These are phyloP conservation scores for Fonsecaea multimorphosa DNA, from an alignment of 2,329 filamentous ascomycete species.

Conservation along the genomic window DNA sequence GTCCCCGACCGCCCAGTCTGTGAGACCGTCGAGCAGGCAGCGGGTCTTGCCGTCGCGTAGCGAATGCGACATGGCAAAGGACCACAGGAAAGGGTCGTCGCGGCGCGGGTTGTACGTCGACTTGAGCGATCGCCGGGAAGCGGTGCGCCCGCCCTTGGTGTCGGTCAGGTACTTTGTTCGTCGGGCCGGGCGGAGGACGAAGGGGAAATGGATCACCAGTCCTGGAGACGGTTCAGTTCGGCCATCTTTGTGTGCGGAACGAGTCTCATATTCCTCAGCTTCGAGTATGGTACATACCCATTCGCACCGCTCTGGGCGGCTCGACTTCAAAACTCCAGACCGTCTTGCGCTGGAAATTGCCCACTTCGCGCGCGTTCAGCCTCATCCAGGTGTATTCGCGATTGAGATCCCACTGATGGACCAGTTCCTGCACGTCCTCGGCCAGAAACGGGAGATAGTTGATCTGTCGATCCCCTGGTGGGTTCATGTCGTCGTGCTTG, in stretches of 20 bases:
- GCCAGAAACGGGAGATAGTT: slow-evolving; percentile 25
- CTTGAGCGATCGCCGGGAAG: slow-evolving; percentile 9
- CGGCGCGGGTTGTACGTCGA: slow-evolving; percentile 22
- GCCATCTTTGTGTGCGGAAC: not conserved
- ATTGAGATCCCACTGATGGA: slow-evolving; percentile 25
- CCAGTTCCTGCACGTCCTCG: slow-evolving; percentile 18
- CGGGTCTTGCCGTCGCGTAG: slow-evolving; percentile 23
- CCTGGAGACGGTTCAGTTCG: not conserved
- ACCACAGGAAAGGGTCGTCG: slow-evolving; percentile 28
- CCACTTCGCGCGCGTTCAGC: slow-evolving; percentile 24
- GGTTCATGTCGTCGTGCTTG: slow-evolving; percentile 13
- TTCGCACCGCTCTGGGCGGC: slow-evolving; percentile 16
- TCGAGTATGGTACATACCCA: slow-evolving; percentile 7
- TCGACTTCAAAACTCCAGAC: slow-evolving; percentile 18
- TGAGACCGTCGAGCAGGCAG: slow-evolving; percentile 24
- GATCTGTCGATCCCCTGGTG: slow-evolving; percentile 20
- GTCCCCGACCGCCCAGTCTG: slow-evolving; percentile 21
- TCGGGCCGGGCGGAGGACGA: slow-evolving; percentile 24
- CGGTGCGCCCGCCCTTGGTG: not conserved
- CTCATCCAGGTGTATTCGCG: slow-evolving; percentile 26
- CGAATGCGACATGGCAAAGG: slow-evolving; percentile 29
- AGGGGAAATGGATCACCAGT: slow-evolving; percentile 26
- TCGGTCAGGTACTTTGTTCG: slow-evolving; percentile 16
- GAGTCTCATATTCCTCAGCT: not conserved
- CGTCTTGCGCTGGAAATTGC: slow-evolving; percentile 27